These are phyloP conservation scores for Diaporthe destruens DNA, from an alignment of 2,329 filamentous ascomycete genomes.

Conservation along the genomic window DNA sequence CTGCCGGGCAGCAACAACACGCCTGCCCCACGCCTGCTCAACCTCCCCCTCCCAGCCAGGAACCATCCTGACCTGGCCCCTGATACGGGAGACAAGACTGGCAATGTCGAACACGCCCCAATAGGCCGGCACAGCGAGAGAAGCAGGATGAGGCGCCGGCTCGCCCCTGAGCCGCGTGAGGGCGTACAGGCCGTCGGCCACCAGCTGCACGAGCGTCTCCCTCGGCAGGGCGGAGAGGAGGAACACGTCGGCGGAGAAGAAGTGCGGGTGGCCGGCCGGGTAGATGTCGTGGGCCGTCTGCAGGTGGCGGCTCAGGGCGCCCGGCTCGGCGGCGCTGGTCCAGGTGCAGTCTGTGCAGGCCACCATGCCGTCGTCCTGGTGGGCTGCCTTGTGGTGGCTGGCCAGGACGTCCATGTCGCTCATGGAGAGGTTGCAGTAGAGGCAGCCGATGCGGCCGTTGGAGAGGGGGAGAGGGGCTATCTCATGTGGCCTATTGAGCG, in stretches of 20 bases:
- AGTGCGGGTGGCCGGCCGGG: not conserved
- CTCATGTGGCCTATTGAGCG: not conserved
- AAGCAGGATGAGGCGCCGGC: accelerated
- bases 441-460: not conserved
- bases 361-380: not conserved
- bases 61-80: not conserved
- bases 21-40: not conserved
- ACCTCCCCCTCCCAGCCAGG: not conserved
- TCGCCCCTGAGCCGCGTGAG: not conserved
- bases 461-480: not conserved
- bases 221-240: not conserved
- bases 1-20: not conserved
- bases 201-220: not conserved
- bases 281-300: not conserved
- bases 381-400: not conserved
- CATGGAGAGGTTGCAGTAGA: not conserved
- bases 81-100: not conserved
- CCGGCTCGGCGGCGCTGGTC: not conserved
- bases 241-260: not conserved
- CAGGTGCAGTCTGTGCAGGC: not conserved
- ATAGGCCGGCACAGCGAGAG: no score
- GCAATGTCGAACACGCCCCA: not conserved
- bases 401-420: not conserved
- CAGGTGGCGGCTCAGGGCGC: not conserved
- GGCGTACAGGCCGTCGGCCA: not conserved